phyloP scores from a whole-genome alignment of 2,329 filamentous ascomycete species.

The Venturia pyrina region DNA sequence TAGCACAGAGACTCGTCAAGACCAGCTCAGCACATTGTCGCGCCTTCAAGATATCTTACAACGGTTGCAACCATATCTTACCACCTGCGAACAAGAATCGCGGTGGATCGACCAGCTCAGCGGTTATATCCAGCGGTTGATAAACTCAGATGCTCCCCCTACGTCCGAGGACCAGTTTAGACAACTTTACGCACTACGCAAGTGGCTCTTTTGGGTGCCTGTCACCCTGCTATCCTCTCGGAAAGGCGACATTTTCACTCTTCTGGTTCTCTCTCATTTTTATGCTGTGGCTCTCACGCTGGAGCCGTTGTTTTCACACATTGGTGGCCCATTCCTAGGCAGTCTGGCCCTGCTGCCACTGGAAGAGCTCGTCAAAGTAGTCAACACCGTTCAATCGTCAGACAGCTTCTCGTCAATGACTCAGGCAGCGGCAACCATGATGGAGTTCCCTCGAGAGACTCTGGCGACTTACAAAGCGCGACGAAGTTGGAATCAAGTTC shows the following conservation, averaged over 20 bases:
- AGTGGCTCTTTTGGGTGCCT: slow-evolving; percentile 95
- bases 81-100: slow-evolving; percentile 34
- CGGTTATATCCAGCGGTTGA: slow-evolving; percentile 36
- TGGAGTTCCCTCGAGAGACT: slow-evolving; percentile 36
- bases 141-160: slow-evolving; percentile 30
- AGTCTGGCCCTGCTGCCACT: slow-evolving; percentile 65
- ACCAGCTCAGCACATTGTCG: slow-evolving; percentile 42
- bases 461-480: slow-evolving; percentile 32
- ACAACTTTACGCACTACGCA: slow-evolving; percentile 74
- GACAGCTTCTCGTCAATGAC: slow-evolving; percentile 31
- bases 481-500: slow-evolving; percentile 29
- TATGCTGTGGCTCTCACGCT: slow-evolving; percentile 81
- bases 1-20: slow-evolving; percentile 44
- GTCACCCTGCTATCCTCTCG: slow-evolving; percentile 71
- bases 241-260: slow-evolving; percentile 62
- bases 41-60: slow-evolving; percentile 33
- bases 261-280: slow-evolving; percentile 81
- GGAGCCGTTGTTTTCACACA: slow-evolving; percentile 84
- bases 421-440: slow-evolving; percentile 34
- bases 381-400: slow-evolving; percentile 52
- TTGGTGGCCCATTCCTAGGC: slow-evolving; percentile 71
- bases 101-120: slow-evolving; percentile 40
- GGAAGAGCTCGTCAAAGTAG: slow-evolving; percentile 72
- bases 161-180: slow-evolving; percentile 76
- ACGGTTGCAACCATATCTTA: slow-evolving; percentile 33